Percentiles rank a stretch among this genome's conserved stretches.
Evolutionary conservation across 495 filamentous ascomycete genomes (phyloP).

Genomic region (Lepidopterella palustris): DNA sequence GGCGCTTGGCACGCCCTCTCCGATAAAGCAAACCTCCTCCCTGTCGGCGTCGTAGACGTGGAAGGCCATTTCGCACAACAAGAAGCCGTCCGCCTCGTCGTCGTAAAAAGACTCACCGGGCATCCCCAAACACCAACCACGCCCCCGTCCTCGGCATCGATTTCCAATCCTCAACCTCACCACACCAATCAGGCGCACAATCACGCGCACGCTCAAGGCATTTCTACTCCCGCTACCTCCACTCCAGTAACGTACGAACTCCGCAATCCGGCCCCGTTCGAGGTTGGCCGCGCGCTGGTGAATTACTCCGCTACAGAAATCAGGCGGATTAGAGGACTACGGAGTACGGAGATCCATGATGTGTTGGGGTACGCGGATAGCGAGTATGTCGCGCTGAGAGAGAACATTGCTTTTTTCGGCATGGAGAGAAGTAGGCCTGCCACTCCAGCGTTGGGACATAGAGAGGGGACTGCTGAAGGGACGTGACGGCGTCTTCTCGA

Average conservation of each 20-base stretch:
- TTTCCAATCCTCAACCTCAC: constrained; percentile 1
- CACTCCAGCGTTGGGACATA: constrained; percentile 30
- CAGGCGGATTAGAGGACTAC: constrained; percentile 70
- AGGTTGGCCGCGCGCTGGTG: constrained; percentile 85
- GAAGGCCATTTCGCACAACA: constrained; percentile 84
- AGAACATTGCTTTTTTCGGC: constrained; percentile 74
- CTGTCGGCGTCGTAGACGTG: constrained; percentile 83
- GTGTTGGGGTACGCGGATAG: constrained; percentile 86
- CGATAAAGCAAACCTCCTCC: constrained; percentile 81
- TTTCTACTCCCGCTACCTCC: background rate
- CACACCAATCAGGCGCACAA: background rate
- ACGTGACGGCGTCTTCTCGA: no score
- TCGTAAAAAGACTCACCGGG: constrained; percentile 51
- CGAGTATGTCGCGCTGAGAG: constrained; percentile 85
- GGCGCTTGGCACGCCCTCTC: constrained; percentile 74
- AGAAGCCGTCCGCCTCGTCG: constrained; percentile 79
- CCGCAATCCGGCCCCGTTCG: constrained; percentile 46
- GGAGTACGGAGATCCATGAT: constrained; percentile 70
- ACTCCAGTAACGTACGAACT: constrained; percentile 31
- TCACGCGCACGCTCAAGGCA: background rate
- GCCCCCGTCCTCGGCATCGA: constrained; percentile 32
- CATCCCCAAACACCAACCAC: constrained; percentile 36
- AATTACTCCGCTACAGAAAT: constrained; percentile 89
- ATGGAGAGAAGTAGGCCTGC: constrained; percentile 33
- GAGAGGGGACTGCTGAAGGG: background rate